Conservation (phyloP, 371 early-diverging fungal genomes). For the Mortierella sp. region DNA sequence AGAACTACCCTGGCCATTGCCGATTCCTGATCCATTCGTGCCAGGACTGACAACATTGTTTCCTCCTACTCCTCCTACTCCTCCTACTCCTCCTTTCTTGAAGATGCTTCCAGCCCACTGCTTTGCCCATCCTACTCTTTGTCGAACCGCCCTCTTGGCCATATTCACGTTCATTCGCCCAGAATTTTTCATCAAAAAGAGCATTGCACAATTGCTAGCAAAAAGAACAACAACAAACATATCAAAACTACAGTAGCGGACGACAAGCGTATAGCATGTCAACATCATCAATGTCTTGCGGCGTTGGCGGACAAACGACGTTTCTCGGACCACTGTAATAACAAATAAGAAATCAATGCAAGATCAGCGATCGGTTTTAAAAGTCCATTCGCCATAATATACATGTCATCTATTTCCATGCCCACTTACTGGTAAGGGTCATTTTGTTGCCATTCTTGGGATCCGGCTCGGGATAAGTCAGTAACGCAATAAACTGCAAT, state of each 20-base stretch:
- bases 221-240: slow-evolving; percentile 60
- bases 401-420: no score
- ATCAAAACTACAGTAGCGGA: slow-evolving; percentile 64
- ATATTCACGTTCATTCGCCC: slow-evolving; percentile 63
- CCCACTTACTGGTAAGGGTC: slow-evolving; percentile 49
- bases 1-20: background rate
- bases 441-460: slow-evolving; percentile 57
- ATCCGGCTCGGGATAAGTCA: slow-evolving; percentile 62
- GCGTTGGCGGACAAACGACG: slow-evolving; percentile 59
- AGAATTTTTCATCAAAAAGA: slow-evolving; percentile 65
- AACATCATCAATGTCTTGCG: slow-evolving; percentile 55
- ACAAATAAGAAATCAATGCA: background rate
- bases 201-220: slow-evolving; percentile 59
- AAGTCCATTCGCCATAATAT: background rate
- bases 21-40: background rate
- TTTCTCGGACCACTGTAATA: slow-evolving; percentile 59
- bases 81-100: slow-evolving; percentile 17
- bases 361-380: background rate
- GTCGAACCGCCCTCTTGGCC: slow-evolving; percentile 65
- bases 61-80: background rate
- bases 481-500: slow-evolving; percentile 59
- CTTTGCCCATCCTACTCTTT: slow-evolving; percentile 64
- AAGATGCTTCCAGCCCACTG: slow-evolving; percentile 66
- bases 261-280: slow-evolving; percentile 56
- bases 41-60: background rate